Percentiles rank a stretch among this genome's conserved stretches.
Conservation (phyloP, 2,329 filamentous ascomycete species). For the Gliomastix tumulicola region DNA sequence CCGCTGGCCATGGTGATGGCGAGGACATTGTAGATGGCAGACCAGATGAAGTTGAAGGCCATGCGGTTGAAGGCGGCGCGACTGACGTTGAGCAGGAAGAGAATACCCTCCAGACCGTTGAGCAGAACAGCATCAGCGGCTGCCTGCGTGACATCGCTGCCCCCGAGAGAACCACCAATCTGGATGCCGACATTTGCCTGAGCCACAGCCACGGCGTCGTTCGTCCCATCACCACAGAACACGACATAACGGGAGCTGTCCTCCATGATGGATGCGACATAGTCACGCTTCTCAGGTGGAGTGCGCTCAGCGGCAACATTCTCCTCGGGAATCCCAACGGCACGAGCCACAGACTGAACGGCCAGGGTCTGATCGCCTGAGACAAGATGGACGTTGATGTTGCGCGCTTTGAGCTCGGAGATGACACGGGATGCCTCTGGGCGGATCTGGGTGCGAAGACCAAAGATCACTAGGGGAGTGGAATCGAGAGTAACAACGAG, state of each 20-base stretch:
- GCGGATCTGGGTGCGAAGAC: slow-evolving; percentile 29
- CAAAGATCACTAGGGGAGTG: slow-evolving; percentile 36
- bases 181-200: slow-evolving; percentile 53
- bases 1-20: slow-evolving; percentile 56
- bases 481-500: slow-evolving; percentile 16
- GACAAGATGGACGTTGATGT: slow-evolving; percentile 45
- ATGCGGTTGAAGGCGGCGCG: slow-evolving; percentile 29
- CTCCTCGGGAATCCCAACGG: slow-evolving; percentile 16
- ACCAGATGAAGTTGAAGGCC: slow-evolving; percentile 56
- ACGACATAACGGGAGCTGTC: slow-evolving; percentile 27
- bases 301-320: slow-evolving; percentile 37
- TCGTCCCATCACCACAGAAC: slow-evolving; percentile 58
- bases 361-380: slow-evolving; percentile 47
- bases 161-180: slow-evolving; percentile 33
- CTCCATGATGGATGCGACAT: slow-evolving; percentile 33
- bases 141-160: slow-evolving; percentile 47
- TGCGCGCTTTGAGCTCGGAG: slow-evolving; percentile 30
- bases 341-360: slow-evolving; percentile 38
- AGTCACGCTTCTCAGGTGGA: slow-evolving; percentile 46
- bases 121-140: slow-evolving; percentile 54
- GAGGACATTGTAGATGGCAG: slow-evolving; percentile 52
- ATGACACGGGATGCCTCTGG: slow-evolving; percentile 35
- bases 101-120: slow-evolving; percentile 40
- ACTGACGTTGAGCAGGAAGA: slow-evolving; percentile 41
- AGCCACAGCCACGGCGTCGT: slow-evolving; percentile 54